Base-by-base conservation (phyloP, 176 grass and related monocot genomes). In the Aechmea fasciata region DNA sequence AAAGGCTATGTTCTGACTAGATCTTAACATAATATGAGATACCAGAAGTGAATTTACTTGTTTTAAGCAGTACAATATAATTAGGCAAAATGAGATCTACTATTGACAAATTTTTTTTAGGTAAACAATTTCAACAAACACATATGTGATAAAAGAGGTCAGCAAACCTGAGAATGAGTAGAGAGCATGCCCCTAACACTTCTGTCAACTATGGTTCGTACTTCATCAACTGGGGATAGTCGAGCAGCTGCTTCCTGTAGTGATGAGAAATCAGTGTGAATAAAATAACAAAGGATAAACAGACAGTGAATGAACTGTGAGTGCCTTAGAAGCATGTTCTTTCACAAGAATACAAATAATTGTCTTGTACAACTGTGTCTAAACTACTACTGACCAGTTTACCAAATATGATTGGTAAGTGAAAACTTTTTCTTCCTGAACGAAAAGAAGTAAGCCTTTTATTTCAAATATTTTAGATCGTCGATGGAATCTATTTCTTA, bases 131-230 rank as follows among this genome's bases (percentile, higher is more conserved):
- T 66, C 13, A 51, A 29, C 13, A 52, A 24, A 51, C 14, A 26
- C 9, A 53, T 11, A 28, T 51, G 7, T 51, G 54, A 15, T 15
- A 63, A 6, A 41, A 41, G 11, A 67, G 51, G 63, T 29, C 28
- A 66, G 79, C 52, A 61, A 74, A 96, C 92, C 84, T 87, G 81
- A 64, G 93, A 92, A 80, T 89, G 84, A 57, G 89, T 92, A 14
- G 89, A 81, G 25, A 97, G 93, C 71, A 97, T 71, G 52, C 85
- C 89, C 63, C 93, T 80, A 47, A 78, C 80, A 68, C 83, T 90
- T 63, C 0, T 70, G 63, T 87, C 78, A 65, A 97, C 68, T 67
- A 92, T 78, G 24, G 89, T 97, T 50, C 88, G 69, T 71, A 87
- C 78, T 87, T 97, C 86, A 63, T 87, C 93, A 65, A 85, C 71